Evolutionary conservation across 345 rosid genomes (phyloP).

Genomic region (Gossypium australe): DNA sequence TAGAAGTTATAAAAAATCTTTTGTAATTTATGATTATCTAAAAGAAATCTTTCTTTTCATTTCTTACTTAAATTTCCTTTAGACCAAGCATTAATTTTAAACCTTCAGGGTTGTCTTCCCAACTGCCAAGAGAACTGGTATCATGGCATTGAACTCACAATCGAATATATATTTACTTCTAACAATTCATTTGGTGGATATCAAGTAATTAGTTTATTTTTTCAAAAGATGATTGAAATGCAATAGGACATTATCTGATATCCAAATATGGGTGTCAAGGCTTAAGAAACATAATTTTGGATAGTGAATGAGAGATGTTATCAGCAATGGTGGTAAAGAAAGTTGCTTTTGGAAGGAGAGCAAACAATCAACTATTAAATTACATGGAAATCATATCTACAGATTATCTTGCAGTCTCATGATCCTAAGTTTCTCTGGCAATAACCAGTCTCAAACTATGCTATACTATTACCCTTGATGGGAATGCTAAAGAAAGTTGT

Average conservation of each 20-base stretch:
- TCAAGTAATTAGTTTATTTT: background rate
- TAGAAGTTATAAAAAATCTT: too few species aligned
- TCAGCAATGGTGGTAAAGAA: background rate
- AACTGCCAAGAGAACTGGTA: too few species aligned
- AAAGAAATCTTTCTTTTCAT: too few species aligned
- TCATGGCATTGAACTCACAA: background rate
- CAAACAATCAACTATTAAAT: background rate
- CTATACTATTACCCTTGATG: background rate
- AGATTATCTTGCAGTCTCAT: background rate
- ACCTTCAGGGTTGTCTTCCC: too few species aligned
- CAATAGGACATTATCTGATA: background rate
- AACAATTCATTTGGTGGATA: background rate
- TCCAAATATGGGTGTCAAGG: background rate
- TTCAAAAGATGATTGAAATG: background rate
- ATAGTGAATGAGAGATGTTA: background rate
- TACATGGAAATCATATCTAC: conserved; percentile 1
- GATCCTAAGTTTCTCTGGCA: background rate
- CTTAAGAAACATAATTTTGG: background rate
- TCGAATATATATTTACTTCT: background rate
- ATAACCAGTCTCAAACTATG: background rate
- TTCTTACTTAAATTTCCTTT: too few species aligned
- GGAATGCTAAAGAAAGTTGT: background rate
- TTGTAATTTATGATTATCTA: too few species aligned
- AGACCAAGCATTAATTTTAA: too few species aligned
- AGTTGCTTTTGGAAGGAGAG: too few species aligned